phyloP scores from a whole-genome alignment of 768 basidiomycete species.

The Tulasnella sp. region DNA sequence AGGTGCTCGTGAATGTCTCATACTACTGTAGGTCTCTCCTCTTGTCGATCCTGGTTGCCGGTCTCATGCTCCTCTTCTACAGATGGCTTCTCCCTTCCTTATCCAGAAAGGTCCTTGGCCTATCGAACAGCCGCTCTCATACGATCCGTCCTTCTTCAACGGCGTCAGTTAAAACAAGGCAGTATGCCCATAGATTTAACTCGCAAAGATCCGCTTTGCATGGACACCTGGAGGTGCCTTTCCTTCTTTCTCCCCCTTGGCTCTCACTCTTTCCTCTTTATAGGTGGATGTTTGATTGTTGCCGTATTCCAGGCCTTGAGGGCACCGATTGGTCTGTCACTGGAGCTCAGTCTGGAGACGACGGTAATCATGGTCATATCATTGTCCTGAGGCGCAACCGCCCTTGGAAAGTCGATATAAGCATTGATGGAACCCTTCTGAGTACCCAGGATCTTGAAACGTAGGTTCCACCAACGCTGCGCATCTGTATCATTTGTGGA shows the following conservation, averaged over 20 bases:
- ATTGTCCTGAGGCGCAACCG: constrained; percentile 77
- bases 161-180: constrained; percentile 55
- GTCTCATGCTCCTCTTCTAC: background rate
- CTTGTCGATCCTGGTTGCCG: background rate
- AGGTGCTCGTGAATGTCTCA: constrained; percentile 78
- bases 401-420: constrained; percentile 65
- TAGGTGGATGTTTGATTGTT: constrained; percentile 91
- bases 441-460: constrained; percentile 52
- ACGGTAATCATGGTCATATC: constrained; percentile 61
- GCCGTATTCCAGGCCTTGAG: constrained; percentile 59
- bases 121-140: constrained; percentile 61
- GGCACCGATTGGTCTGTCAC: constrained; percentile 69
- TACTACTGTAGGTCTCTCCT: constrained; percentile 59
- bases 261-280: background rate
- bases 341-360: constrained; percentile 45
- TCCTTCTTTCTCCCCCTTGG: background rate
- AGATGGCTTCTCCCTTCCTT: constrained; percentile 71
- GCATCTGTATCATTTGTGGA: background rate
- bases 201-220: constrained; percentile 61
- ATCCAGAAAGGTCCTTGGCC: constrained; percentile 43
- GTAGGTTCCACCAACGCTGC: constrained; percentile 29
- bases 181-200: constrained; percentile 49
- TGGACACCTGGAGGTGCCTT: constrained; percentile 70
- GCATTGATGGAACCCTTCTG: constrained; percentile 40
- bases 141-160: constrained; percentile 60